Base-by-base conservation (phyloP, 768 basidiomycete species). In the Suillus lakei region DNA sequence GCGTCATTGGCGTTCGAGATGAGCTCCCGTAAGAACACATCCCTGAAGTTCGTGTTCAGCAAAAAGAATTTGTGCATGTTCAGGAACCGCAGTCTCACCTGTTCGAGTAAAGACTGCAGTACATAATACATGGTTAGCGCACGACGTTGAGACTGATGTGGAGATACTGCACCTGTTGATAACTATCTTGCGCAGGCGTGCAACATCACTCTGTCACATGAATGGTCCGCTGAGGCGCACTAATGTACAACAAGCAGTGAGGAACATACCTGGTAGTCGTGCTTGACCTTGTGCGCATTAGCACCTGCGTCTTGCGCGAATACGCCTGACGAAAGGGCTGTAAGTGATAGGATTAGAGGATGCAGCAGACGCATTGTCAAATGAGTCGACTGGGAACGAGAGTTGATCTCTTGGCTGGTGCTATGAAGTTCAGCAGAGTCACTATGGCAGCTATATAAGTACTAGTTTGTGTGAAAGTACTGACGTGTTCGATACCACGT, bases 1-100 rank as follows among this genome's bases (percentile, higher is more conserved):
- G 98, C 98, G 74, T 99, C 98, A 76, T 98, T 98, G 48, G 96
- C 92, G 73, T 97, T 97, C 8, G 95, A 96, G 69, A 96, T 86
- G 58, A 96, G 82, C 77, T 98, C 96, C 51, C 96, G 93, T 58
- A 95, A 84, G 76, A 94, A 95, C 32, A 94, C 87, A 48, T 93
- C 92, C 72, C 91, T 93, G 28, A 23, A 8, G 55, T 39, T 36
- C 18, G 61, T 34, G 60, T 69, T 43, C 63, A 56, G 46, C 34
- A 66, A 41, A 56, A 48, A 50, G 44, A 8, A 21, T 44, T 23
- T 43, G n/a, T 30, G 38, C 39, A 9, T 46, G 16, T 58, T 28
- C 3, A 62, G n/a, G 39, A 12, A 54, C 61, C 34, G 79, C 7
- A 4, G 16, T 32, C 0, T 69, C 70, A 91, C 91, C 88, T 85